Evolutionary conservation across 1,284 basidiomycete genomes (phyloP), one percentile per base, ranked within the genome.

Genomic region (Cystobasidiaceae sp.): DNA sequence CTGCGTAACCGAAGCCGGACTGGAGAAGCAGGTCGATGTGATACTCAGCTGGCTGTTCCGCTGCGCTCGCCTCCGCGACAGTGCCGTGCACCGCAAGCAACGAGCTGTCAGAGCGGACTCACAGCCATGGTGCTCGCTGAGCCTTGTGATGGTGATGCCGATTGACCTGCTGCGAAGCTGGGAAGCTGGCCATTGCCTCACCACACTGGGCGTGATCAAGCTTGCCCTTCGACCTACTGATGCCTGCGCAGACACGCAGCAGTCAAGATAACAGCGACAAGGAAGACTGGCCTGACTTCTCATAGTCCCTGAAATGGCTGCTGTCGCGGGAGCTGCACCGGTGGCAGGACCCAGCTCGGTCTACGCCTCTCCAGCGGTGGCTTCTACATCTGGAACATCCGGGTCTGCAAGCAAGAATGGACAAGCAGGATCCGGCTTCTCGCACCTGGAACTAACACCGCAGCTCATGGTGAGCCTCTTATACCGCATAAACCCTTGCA

Each of bases 1-100:
- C 86, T 68, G 81, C 79, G 77, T 83, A 85, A 67, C 85, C 82
- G 78, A 82, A 87, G 65, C 86, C 86, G 69, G 81, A 81, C 82
- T 82, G 70, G 54, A 45, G 41, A 13, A 21, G 23, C n/a, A 45
- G 9, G 34, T 19, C 19, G 15, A 8, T 30, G 32, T n/a, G n/a
- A n/a, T n/a, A n/a, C n/a, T n/a, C n/a, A n/a, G n/a, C n/a, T n/a
- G n/a, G n/a, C n/a, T n/a, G n/a, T n/a, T n/a, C n/a, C n/a, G n/a
- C n/a, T n/a, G n/a, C n/a, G n/a, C n/a, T n/a, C n/a, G n/a, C n/a
- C n/a, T n/a, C n/a, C 27, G 21, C n/a, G n/a, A n/a, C n/a, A n/a
- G n/a, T n/a, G n/a, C n/a, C n/a, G n/a, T n/a, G n/a, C n/a, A n/a
- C n/a, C n/a, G n/a, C n/a, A n/a, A n/a, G n/a, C n/a, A n/a, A n/a